These are phyloP conservation scores for Choanephora cucurbitarum DNA, from an alignment of 371 early-diverging fungal species.

Conservation along the genomic window DNA sequence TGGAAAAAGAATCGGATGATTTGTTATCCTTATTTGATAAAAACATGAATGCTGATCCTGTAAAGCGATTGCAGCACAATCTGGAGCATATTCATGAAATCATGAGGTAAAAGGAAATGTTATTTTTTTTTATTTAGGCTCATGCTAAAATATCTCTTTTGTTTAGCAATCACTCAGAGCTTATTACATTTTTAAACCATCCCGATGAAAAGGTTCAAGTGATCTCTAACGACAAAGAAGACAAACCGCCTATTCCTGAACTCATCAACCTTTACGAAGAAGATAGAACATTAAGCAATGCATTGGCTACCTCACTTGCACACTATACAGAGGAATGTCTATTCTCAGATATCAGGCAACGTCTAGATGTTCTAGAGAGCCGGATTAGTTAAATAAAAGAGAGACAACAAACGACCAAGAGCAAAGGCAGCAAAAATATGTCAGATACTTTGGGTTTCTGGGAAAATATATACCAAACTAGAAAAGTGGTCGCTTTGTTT, in stretches of 20 bases:
- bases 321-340: background rate
- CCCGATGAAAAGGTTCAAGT: background rate
- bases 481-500: no score
- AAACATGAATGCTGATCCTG: background rate
- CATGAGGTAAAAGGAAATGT: background rate
- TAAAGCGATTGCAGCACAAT: background rate
- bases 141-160: no score
- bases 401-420: background rate
- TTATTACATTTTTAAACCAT: background rate
- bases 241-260: background rate
- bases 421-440: background rate
- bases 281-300: background rate
- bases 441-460: no score
- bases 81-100: background rate
- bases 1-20: background rate
- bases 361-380: background rate
- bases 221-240: background rate
- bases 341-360: background rate
- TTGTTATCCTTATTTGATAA: background rate
- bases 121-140: no score
- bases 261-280: background rate
- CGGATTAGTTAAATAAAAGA: background rate
- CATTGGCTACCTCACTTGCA: background rate
- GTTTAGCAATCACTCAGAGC: background rate
- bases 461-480: no score